These are phyloP conservation scores for Eimeria tenella DNA, from an alignment of 169 alveolate genomes.

Conservation along the genomic window DNA sequence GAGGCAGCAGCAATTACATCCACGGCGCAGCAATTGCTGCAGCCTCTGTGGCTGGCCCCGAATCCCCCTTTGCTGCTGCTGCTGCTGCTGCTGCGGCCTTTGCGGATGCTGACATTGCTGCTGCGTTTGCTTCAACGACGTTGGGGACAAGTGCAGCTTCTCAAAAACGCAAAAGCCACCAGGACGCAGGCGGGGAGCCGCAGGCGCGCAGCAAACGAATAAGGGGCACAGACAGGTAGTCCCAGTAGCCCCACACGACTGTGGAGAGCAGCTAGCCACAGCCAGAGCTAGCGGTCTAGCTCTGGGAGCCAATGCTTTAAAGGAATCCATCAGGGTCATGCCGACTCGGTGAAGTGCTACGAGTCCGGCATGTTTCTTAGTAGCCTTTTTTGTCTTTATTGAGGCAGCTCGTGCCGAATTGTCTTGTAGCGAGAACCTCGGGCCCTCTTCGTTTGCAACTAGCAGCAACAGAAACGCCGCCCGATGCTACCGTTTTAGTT, in stretches of 20 bases:
- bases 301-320: too few species aligned
- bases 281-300: too few species aligned
- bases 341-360: too few species aligned
- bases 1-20: background rate
- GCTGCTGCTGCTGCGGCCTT: slow-evolving; percentile 10
- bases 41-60: background rate
- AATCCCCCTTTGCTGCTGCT: background rate
- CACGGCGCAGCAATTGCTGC: background rate
- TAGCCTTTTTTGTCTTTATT: too few species aligned
- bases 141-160: background rate
- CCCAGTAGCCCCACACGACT: background rate
- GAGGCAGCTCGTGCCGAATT: too few species aligned
- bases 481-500: too few species aligned
- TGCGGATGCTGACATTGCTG: background rate
- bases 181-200: background rate
- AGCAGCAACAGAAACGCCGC: too few species aligned
- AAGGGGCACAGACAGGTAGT: background rate
- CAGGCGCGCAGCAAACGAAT: background rate
- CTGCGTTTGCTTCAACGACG: background rate
- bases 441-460: too few species aligned
- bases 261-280: too few species aligned
- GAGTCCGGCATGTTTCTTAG: too few species aligned
- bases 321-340: too few species aligned
- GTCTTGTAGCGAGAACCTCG: too few species aligned
- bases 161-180: background rate